A percentile compares a stretch with the other conserved stretches of the same genome.
Evolutionary conservation across 202 grass and related monocot genomes (phyloP).

Genomic region (Carex arenaria): DNA sequence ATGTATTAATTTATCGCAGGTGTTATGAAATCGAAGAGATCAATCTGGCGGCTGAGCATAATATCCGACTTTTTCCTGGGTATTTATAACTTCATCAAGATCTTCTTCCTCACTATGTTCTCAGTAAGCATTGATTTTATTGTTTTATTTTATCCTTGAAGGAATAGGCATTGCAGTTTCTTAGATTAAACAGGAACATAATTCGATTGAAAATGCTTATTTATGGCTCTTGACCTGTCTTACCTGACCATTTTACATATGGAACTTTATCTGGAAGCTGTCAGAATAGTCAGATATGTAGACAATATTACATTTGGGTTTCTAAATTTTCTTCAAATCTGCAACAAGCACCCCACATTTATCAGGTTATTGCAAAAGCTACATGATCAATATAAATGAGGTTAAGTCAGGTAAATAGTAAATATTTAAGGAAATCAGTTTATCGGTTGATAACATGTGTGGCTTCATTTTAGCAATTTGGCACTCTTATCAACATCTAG

Average conservation of each 20-base stretch:
- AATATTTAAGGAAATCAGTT: neutral
- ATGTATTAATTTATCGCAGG: slow-evolving; percentile 35
- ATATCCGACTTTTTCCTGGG: slow-evolving; percentile 85
- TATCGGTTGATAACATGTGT: neutral
- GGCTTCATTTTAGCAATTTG: neutral
- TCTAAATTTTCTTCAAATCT: neutral
- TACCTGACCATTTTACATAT: neutral
- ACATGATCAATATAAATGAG: neutral
- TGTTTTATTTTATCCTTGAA: neutral
- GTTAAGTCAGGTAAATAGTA: neutral
- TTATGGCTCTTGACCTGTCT: neutral
- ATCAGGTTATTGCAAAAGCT: neutral
- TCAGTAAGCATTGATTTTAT: slow-evolving; percentile 43
- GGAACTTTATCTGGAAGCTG: neutral
- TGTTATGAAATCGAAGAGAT: slow-evolving; percentile 83
- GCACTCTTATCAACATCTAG: neutral
- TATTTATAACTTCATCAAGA: slow-evolving; percentile 55
- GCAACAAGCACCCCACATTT: neutral
- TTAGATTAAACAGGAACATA: neutral
- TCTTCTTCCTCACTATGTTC: slow-evolving; percentile 89
- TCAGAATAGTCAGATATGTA: neutral
- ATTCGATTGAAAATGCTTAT: neutral
- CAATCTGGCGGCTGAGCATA: slow-evolving; percentile 86
- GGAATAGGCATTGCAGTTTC: neutral
- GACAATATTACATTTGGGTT: neutral